Conservation (phyloP, 768 basidiomycete species). For the Tricholoma terreum region DNA sequence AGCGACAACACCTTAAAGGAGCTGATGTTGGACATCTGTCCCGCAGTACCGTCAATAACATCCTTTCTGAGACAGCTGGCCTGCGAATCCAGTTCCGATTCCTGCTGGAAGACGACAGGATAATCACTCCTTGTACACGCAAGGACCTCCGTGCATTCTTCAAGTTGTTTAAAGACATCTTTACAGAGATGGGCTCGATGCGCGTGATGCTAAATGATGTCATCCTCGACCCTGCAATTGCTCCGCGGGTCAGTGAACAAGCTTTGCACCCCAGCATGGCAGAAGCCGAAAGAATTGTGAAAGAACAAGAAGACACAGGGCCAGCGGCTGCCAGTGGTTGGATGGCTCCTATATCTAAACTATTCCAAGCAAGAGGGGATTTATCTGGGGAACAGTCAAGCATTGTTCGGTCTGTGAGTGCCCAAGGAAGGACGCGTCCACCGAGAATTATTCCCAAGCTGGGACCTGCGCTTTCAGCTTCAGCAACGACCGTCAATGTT, state of each 20-base stretch:
- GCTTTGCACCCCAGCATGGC: slow-evolving; percentile 60
- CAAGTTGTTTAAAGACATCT: slow-evolving; percentile 81
- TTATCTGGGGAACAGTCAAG: slow-evolving; percentile 10
- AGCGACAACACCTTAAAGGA: slow-evolving; percentile 83
- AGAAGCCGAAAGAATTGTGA: slow-evolving; percentile 36
- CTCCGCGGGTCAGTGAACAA: slow-evolving; percentile 66
- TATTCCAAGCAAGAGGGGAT: slow-evolving; percentile 47
- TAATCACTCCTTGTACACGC: slow-evolving; percentile 58
- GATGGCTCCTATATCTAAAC: slow-evolving; percentile 85
- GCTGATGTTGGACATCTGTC: slow-evolving; percentile 88
- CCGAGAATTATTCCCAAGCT: slow-evolving; percentile 71
- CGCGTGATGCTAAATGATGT: slow-evolving; percentile 85
- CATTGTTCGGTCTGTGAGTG: slow-evolving; percentile 22
- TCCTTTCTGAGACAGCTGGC: slow-evolving; percentile 65
- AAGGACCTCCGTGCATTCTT: slow-evolving; percentile 81
- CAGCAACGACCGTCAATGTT: slow-evolving; percentile 91
- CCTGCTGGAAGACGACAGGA: slow-evolving; percentile 72
- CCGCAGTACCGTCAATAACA: slow-evolving; percentile 69
- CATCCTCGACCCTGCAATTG: slow-evolving; percentile 81
- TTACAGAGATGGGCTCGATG: slow-evolving; percentile 78
- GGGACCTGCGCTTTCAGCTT: slow-evolving; percentile 81
- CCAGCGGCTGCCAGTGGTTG: slow-evolving; percentile 49
- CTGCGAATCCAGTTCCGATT: slow-evolving; percentile 74
- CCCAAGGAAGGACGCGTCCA: slow-evolving; percentile 21
- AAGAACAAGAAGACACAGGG: slow-evolving; percentile 26